These are phyloP conservation scores for Hemileia vastatrix DNA, from an alignment of 1,284 basidiomycete species.

Conservation along the genomic window DNA sequence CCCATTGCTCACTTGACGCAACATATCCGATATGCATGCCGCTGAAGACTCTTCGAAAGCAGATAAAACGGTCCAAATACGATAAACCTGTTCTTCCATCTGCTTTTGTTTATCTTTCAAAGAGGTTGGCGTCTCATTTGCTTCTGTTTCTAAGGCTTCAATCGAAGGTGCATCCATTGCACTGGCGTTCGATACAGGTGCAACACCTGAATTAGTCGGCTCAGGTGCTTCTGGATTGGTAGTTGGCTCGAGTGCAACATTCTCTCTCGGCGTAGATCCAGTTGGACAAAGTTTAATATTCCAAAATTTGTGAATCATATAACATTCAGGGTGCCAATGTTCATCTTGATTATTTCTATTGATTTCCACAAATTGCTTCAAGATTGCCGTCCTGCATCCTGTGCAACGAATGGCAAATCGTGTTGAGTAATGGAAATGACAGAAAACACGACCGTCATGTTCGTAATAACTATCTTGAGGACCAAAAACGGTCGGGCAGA, in stretches of 20 bases:
- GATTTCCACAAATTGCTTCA: slow-evolving; percentile 99
- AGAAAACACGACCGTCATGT: slow-evolving; percentile 80
- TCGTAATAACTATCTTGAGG: slow-evolving; percentile 99
- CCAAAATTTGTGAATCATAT: slow-evolving; percentile 64
- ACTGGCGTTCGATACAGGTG: slow-evolving; percentile 27
- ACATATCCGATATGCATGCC: slow-evolving; percentile 99
- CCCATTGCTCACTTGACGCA: slow-evolving; percentile 89
- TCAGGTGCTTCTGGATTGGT: slow-evolving; percentile 36
- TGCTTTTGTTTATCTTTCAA: slow-evolving; percentile 81
- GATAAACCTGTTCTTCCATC: slow-evolving; percentile 96
- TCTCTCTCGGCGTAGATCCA: too few species aligned
- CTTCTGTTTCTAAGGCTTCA: slow-evolving; percentile 52
- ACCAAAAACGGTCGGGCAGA: slow-evolving; percentile 90
- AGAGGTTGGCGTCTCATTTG: slow-evolving; percentile 65
- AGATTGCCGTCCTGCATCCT: slow-evolving; percentile 92
- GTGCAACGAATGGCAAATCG: slow-evolving; percentile 91
- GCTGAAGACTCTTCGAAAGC: slow-evolving; percentile 98
- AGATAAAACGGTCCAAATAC: slow-evolving; percentile 98
- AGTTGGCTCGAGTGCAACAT: slow-evolving; percentile 56
- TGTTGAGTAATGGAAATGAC: slow-evolving; percentile 30
- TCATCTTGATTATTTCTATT: slow-evolving; percentile 96
- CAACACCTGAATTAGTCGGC: slow-evolving; percentile 22
- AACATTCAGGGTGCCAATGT: slow-evolving; percentile 98
- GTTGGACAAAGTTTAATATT: slow-evolving; percentile 99
- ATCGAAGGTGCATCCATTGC: slow-evolving; percentile 24